Base-by-base conservation (phyloP, 768 basidiomycete species). In the Astraeus odoratus region DNA sequence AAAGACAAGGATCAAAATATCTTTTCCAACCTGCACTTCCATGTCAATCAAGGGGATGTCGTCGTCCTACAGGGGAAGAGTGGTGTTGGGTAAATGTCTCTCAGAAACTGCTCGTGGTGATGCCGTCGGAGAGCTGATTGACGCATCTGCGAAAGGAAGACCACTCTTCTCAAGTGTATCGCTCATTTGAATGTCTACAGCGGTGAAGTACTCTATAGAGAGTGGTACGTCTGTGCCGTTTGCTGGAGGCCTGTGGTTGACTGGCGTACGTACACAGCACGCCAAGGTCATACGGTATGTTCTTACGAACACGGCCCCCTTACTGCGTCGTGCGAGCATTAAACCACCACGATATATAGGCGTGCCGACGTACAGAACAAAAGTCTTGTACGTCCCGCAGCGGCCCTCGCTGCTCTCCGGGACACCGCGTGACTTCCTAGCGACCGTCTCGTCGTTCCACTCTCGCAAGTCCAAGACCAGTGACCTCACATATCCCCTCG, bases 381-480 rank as follows among this genome's bases (percentile, higher is more conserved):
- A 73, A 44, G 80, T 95, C 3, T 75, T 83, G 47, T 95, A 95
- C 60, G 81, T 94, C 20, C 91, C 92, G 1, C 92, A 95, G 63
- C 72, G 92, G 31, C 84, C 92, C 0, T 86, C 90, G 1, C 70
- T 94, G n/a, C 76, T 95, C 18, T 78, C 89, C 1, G 85, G 84
- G 4, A 83, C 85, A 3, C 92, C 92, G 0, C 70, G 73, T 19
- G 80, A 83, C 47, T 88, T 94, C 53, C 65, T 93, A 45, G 57
- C 63, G 3, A 68, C 75, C 0, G 66, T 92, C 48, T 66, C 67
- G 23, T 64, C 69, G 6, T 83, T 87, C 56, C 53, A 53, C 42
- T 70, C 69, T 48, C 79, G 66, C 61, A 66, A 57, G 37, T 47
- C 51, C 1, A 55, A 55, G 24, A 51, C 63, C 8, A 50, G 51